A percentile compares a stretch with the other conserved stretches of the same genome.
Conservation (phyloP, 1,284 basidiomycete genomes). For the Austroboletus niveus region DNA sequence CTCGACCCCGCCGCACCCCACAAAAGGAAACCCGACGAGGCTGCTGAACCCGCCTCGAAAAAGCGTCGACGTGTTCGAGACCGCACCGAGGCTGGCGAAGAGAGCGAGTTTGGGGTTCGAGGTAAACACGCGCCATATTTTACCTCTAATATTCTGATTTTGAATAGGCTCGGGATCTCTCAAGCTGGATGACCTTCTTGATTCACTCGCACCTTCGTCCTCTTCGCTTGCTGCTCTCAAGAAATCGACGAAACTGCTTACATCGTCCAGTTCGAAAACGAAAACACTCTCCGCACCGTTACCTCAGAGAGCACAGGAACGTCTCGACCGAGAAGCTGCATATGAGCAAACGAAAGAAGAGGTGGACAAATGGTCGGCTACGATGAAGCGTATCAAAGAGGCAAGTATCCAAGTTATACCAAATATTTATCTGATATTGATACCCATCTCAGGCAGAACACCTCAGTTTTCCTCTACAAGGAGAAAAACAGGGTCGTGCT, state of each 20-base stretch:
- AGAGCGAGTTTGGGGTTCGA: constrained; percentile 67
- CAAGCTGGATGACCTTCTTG: constrained; percentile 73
- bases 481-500: constrained; percentile 50
- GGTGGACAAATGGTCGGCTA: constrained; percentile 90
- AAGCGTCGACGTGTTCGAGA: constrained; percentile 71
- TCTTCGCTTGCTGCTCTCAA: constrained; percentile 64
- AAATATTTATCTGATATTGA: background rate
- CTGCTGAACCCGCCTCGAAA: constrained; percentile 31
- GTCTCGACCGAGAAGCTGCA: constrained; percentile 89
- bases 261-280: constrained; percentile 33
- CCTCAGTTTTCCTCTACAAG: constrained; percentile 89
- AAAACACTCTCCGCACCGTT: constrained; percentile 83
- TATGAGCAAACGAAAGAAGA: constrained; percentile 93
- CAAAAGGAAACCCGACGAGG: constrained; percentile 67
- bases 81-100: constrained; percentile 69
- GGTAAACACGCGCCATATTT: constrained; percentile 36
- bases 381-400: constrained; percentile 87
- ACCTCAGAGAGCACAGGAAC: constrained; percentile 84
- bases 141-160: constrained; percentile 8
- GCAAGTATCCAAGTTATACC: constrained; percentile 33
- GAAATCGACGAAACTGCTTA: constrained; percentile 62
- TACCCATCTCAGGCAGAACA: constrained; percentile 70
- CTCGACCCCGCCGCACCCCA: constrained; percentile 56
- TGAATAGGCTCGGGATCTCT: constrained; percentile 50
- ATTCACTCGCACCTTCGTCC: constrained; percentile 59